Conservation (phyloP, 768 basidiomycete species). For the Brasilioporus rufonigricans region DNA sequence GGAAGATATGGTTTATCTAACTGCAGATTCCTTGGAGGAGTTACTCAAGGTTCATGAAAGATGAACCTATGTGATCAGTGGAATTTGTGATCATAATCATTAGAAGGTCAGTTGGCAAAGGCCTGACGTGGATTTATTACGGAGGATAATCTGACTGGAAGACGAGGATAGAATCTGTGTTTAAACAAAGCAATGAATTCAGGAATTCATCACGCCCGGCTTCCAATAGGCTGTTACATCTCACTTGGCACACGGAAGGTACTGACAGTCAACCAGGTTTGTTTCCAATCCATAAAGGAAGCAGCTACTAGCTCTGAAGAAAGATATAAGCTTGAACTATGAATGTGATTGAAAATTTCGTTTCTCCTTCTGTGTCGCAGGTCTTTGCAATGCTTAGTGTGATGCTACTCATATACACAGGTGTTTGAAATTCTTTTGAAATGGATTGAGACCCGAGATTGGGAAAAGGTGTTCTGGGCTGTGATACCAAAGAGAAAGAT, state of each 20-base stretch:
- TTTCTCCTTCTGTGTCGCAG: background rate
- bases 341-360: too few relatives aligned
- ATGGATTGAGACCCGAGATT: slow-evolving; percentile 83
- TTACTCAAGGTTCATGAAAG: slow-evolving; percentile 77
- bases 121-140: background rate
- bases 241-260: slow-evolving; percentile 89
- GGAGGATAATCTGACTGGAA: slow-evolving; percentile 12
- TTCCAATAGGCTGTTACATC: slow-evolving; percentile 93
- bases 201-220: slow-evolving; percentile 77
- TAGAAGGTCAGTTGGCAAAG: slow-evolving; percentile 63
- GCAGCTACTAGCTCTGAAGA: too few relatives aligned
- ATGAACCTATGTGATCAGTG: slow-evolving; percentile 93
- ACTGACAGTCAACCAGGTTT: slow-evolving; percentile 90
- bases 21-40: slow-evolving; percentile 89
- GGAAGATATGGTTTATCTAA: slow-evolving; percentile 80
- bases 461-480: slow-evolving; percentile 81
- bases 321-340: too few relatives aligned
- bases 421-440: slow-evolving; percentile 88
- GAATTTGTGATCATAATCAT: slow-evolving; percentile 93
- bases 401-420: slow-evolving; percentile 23
- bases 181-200: slow-evolving; percentile 77
- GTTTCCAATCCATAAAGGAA: too few relatives aligned
- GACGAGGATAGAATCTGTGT: slow-evolving; percentile 70
- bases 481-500: slow-evolving; percentile 95
- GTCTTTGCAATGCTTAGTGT: slow-evolving; percentile 2